Evolutionary conservation across 1,284 basidiomycete species (phyloP).

Genomic region (Ustilago xerochloae): DNA sequence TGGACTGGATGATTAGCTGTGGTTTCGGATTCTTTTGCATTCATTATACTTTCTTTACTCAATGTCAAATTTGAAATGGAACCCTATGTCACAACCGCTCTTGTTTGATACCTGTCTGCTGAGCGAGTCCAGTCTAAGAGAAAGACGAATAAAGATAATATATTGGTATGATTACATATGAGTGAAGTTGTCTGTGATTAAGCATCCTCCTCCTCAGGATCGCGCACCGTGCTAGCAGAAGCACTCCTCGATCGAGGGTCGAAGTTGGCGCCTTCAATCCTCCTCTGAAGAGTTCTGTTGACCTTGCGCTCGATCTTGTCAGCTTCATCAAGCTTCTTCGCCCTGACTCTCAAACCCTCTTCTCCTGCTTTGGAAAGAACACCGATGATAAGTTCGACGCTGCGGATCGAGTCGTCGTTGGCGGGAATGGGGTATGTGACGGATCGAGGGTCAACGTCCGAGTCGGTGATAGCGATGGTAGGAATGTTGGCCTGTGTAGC

Average conservation of each 20-base stretch:
- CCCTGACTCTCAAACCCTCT: slow-evolving; percentile 57
- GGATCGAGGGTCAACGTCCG: slow-evolving; percentile 92
- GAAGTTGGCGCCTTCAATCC: slow-evolving; percentile 38
- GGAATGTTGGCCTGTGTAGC: slow-evolving; percentile 69
- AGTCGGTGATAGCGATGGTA: slow-evolving; percentile 81
- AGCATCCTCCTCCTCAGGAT: slow-evolving; percentile 13
- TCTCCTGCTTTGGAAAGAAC: slow-evolving; percentile 88
- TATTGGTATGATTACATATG: neutral
- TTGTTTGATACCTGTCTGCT: too few relatives aligned
- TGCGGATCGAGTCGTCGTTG: slow-evolving; percentile 92
- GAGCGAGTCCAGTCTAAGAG: neutral
- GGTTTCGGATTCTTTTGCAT: neutral
- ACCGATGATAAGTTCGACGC: slow-evolving; percentile 89
- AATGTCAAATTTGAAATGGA: neutral
- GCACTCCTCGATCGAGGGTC: slow-evolving; percentile 31
- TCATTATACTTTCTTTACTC: neutral
- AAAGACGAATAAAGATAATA: neutral
- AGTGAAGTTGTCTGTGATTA: neutral
- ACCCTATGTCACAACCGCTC: neutral
- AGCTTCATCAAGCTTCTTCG: slow-evolving; percentile 50
- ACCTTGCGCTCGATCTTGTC: slow-evolving; percentile 56
- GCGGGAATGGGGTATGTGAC: slow-evolving; percentile 99
- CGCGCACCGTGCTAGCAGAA: neutral
- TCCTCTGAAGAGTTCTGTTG: slow-evolving; percentile 20
- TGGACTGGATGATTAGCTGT: slow-evolving; percentile 72